Conservation (phyloP, 2,329 filamentous ascomycete genomes). For the Macrophomina phaseolina region DNA sequence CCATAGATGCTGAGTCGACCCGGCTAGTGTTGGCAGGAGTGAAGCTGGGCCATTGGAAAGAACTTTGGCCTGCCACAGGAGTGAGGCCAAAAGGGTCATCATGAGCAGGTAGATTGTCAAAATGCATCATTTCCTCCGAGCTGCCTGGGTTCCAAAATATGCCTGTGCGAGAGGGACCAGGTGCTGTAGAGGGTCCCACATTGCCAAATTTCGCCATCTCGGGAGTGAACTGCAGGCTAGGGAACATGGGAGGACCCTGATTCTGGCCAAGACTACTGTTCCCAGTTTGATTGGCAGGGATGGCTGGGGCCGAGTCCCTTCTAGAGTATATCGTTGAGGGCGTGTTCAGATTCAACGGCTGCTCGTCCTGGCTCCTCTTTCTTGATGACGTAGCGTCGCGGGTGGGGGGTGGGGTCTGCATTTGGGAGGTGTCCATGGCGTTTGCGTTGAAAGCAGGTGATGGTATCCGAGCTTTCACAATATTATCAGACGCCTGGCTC, state of each 20-base stretch:
- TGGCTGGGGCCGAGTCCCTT: constrained; percentile 19
- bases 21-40: constrained; percentile 2
- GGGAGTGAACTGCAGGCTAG: constrained; percentile 62
- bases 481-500: not conserved
- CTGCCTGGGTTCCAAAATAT: constrained; percentile 43
- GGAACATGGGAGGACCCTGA: constrained; percentile 53
- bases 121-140: not conserved
- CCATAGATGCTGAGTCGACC: constrained; percentile 20
- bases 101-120: constrained; percentile 14
- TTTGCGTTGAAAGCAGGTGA: not conserved
- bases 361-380: constrained; percentile 40
- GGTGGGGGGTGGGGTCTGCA: constrained; percentile 68
- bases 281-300: not conserved
- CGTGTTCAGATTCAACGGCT: constrained; percentile 16
- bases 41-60: constrained; percentile 1
- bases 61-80: not conserved
- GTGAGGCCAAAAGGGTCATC: constrained; percentile 27
- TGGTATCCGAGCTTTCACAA: not conserved
- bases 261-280: constrained; percentile 27
- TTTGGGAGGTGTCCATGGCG: constrained; percentile 52
- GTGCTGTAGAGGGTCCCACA: constrained; percentile 61
- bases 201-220: constrained; percentile 61
- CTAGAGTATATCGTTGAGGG: constrained; percentile 21
- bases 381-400: constrained; percentile 60
- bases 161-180: constrained; percentile 59